Percentiles rank a stretch among this genome's conserved stretches.
Evolutionary conservation across 2,329 filamentous ascomycete species (phyloP).

Genomic region (Xylariaceae sp.): DNA sequence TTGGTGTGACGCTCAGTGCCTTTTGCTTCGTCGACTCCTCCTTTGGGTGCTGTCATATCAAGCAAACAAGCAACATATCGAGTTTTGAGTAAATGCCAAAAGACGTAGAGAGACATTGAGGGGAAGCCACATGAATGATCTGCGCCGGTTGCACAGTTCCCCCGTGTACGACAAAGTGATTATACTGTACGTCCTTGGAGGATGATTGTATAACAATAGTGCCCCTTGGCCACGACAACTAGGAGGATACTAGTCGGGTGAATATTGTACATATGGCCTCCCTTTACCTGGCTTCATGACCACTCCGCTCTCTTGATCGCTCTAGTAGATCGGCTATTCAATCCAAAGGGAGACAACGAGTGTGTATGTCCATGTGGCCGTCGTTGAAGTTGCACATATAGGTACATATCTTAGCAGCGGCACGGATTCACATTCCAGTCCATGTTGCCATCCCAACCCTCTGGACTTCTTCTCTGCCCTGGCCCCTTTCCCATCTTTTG

Average conservation of each 20-base stretch:
- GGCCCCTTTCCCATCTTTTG: background rate
- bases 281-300: slow-evolving; percentile 16
- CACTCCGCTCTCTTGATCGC: slow-evolving; percentile 5
- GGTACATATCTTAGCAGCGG: too few species aligned
- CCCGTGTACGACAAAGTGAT: slow-evolving; percentile 25
- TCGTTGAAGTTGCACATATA: too few species aligned
- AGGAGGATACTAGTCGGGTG: slow-evolving; percentile 17
- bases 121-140: slow-evolving; percentile 27
- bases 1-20: background rate
- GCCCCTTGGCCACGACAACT: slow-evolving; percentile 16
- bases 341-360: background rate
- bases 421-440: too few species aligned
- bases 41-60: slow-evolving; percentile 1
- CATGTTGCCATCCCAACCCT: too few species aligned
- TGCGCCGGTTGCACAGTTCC: slow-evolving; percentile 18
- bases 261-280: slow-evolving; percentile 15
- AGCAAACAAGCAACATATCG: slow-evolving; percentile 10
- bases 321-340: slow-evolving; percentile 8
- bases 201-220: slow-evolving; percentile 17
- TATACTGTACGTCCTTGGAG: slow-evolving; percentile 22
- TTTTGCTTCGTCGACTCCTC: background rate
- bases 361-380: too few species aligned
- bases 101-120: slow-evolving; percentile 9
- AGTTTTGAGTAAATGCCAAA: background rate
- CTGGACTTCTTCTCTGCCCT: too few species aligned